These are phyloP conservation scores for Phylloporus arenicola DNA, from an alignment of 768 basidiomycete species.

Conservation along the genomic window DNA sequence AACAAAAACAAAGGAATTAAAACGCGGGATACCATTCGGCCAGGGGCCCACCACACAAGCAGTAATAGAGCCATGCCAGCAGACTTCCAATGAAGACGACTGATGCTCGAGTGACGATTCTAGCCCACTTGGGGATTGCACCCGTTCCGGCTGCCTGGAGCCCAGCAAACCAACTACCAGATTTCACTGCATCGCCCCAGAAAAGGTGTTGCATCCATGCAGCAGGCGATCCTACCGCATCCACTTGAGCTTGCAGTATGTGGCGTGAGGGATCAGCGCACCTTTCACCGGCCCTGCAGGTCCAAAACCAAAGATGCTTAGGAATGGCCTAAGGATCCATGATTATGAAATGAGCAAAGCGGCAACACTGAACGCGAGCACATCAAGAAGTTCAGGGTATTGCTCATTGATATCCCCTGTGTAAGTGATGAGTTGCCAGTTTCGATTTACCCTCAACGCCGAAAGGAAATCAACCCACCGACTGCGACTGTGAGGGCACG, in stretches of 20 bases:
- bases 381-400: constrained; percentile 4
- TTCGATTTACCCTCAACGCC: too few relatives aligned
- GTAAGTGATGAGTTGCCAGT: not conserved
- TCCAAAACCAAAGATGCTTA: constrained; percentile 14
- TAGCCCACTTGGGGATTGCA: constrained; percentile 3
- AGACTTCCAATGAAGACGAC: not conserved
- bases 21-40: not conserved
- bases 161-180: constrained; percentile 11
- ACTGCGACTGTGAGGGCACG: constrained; percentile 5
- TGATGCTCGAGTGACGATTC: not conserved
- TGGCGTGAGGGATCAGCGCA: not conserved
- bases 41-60: not conserved
- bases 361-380: constrained; percentile 1
- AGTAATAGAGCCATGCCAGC: not conserved
- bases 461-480: constrained; percentile 1
- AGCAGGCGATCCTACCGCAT: constrained; percentile 9
- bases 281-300: constrained; percentile 12
- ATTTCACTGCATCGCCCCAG: constrained; percentile 1
- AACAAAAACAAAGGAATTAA: not conserved
- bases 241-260: not conserved
- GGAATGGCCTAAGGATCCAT: constrained; percentile 13
- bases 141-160: constrained; percentile 16
- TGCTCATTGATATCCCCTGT: constrained; percentile 12
- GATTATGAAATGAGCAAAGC: constrained; percentile 8
- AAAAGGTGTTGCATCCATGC: constrained; percentile 7